A percentile compares a stretch with the other conserved stretches of the same genome.
phyloP scores from a whole-genome alignment of 2,329 filamentous ascomycete genomes.

The Colletotrichum horii region DNA sequence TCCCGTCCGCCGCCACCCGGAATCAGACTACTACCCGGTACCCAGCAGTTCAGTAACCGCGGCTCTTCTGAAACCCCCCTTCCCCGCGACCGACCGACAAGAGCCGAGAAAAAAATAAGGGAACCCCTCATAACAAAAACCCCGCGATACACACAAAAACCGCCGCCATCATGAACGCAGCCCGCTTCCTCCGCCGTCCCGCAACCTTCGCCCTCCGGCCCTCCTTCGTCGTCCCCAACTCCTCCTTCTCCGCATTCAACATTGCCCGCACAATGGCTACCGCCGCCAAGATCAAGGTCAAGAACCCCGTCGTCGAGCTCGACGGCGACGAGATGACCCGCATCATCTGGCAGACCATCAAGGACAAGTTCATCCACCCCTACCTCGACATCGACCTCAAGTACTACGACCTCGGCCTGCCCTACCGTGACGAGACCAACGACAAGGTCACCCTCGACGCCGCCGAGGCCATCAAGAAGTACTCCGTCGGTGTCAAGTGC shows the following conservation, averaged over 20 bases:
- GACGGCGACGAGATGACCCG: constrained; percentile 97
- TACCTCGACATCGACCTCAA: constrained; percentile 98
- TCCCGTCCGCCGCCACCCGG: constrained; percentile 5
- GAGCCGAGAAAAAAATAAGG: constrained; percentile 1
- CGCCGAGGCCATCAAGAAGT: constrained; percentile 98
- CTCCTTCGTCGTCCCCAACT: constrained; percentile 7
- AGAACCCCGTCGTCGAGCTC: constrained; percentile 97
- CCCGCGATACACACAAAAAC: not conserved
- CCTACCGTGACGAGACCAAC: constrained; percentile 94
- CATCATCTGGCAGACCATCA: constrained; percentile 99
- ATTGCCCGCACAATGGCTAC: constrained; percentile 56
- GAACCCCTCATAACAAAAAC: not conserved
- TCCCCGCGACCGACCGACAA: constrained; percentile 6
- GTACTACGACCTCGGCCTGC: constrained; percentile 93
- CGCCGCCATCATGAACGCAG: constrained; percentile 18
- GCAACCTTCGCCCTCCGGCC: constrained; percentile 14
- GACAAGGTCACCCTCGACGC: constrained; percentile 96
- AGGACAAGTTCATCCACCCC: constrained; percentile 97
- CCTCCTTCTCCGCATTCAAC: constrained; percentile 20
- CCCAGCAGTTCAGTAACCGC: not conserved
- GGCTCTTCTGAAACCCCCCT: not conserved
- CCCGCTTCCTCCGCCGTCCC: constrained; percentile 19
- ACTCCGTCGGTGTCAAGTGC: constrained; percentile 98
- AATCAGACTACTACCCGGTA: constrained; percentile 5
- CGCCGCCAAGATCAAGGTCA: constrained; percentile 92